phyloP scores from a whole-genome alignment of 2,329 filamentous ascomycete species.

The Neofusicoccum sp. region DNA sequence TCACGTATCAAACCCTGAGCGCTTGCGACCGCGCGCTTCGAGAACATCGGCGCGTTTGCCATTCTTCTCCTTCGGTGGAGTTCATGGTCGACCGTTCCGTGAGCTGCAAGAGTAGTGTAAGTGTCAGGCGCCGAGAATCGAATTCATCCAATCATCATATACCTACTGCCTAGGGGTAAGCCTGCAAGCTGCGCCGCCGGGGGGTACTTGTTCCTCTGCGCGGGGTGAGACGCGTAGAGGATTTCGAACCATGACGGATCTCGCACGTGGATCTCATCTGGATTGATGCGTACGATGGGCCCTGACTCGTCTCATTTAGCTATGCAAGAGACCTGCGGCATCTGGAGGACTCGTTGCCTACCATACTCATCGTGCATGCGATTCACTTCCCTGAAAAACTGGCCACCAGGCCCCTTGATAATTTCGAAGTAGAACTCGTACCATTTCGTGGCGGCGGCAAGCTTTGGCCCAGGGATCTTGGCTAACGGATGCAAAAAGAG shows the following conservation, averaged over 20 bases:
- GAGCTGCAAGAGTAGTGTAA: neutral
- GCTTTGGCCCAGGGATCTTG: constrained; percentile 19
- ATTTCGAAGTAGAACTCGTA: constrained; percentile 19
- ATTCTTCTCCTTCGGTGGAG: constrained; percentile 31
- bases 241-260: constrained; percentile 22
- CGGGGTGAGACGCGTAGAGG: neutral
- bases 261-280: constrained; percentile 23
- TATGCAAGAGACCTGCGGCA: neutral
- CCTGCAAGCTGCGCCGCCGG: constrained; percentile 14
- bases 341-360: neutral
- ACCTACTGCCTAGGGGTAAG: neutral
- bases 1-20: constrained; percentile 26
- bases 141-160: neutral
- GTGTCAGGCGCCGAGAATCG: neutral
- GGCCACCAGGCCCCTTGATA: constrained; percentile 15
- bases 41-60: neutral
- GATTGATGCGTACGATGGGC: constrained; percentile 19
- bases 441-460: constrained; percentile 16
- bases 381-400: constrained; percentile 24
- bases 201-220: constrained; percentile 16
- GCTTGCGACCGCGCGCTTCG: constrained; percentile 29
- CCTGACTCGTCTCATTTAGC: constrained; percentile 17
- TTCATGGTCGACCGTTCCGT: constrained; percentile 24
- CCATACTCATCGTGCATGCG: constrained; percentile 26
- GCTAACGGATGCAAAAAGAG: constrained; percentile 16